Evolutionary conservation across 148 eudicot genomes (phyloP).

Genomic region (Arctostaphylos glauca): DNA sequence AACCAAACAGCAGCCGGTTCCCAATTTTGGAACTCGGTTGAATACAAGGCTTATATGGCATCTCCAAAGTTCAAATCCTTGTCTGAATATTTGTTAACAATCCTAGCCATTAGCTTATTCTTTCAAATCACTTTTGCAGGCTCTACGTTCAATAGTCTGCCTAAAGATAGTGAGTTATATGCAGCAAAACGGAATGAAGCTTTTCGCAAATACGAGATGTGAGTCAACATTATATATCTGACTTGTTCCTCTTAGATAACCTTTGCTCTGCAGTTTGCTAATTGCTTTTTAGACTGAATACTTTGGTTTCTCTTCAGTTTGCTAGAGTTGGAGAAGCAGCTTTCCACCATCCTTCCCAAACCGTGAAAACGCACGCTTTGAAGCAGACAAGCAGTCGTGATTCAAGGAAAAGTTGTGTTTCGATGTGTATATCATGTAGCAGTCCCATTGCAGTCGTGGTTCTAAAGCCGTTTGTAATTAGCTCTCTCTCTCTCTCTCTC

Average conservation of each 20-base stretch:
- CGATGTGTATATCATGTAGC: neutral
- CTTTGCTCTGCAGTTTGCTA: neutral
- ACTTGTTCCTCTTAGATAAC: neutral
- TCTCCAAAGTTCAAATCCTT: neutral
- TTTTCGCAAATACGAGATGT: slow-evolving; percentile 65
- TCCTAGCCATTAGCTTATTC: neutral
- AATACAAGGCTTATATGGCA: neutral
- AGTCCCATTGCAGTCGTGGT: neutral
- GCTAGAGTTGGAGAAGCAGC: slow-evolving; percentile 77
- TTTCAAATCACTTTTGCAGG: slow-evolving; percentile 36
- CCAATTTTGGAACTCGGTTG: neutral
- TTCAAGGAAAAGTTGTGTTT: neutral
- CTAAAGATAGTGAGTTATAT: slow-evolving; percentile 63
- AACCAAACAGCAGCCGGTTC: neutral
- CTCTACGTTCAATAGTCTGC: slow-evolving; percentile 35
- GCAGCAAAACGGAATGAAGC: slow-evolving; percentile 69
- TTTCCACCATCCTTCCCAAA: slow-evolving; percentile 38
- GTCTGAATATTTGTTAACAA: neutral
- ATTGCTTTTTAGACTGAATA: neutral
- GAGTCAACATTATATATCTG: slow-evolving; percentile 27
- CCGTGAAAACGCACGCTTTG: slow-evolving; percentile 17
- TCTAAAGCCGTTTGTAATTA: neutral
- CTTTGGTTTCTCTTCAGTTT: slow-evolving; percentile 37
- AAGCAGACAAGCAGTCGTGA: slow-evolving; percentile 19
- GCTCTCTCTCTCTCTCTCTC: neutral